Evolutionary conservation across 306 rosid species (phyloP).

Genomic region (Carpinus fangiana): DNA sequence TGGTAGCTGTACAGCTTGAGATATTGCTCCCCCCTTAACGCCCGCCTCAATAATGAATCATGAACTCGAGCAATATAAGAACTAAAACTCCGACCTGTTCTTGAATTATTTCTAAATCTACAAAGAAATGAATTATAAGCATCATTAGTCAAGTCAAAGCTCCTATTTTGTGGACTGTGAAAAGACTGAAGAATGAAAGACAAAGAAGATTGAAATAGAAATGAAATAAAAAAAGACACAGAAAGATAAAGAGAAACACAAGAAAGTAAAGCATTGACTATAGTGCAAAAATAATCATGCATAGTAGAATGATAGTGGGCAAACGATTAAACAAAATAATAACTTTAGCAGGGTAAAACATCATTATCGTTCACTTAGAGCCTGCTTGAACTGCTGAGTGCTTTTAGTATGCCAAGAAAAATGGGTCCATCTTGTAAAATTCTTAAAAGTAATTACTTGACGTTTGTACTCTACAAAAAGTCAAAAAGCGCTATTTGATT

Average conservation of each 20-base stretch:
- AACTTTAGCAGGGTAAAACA: background rate
- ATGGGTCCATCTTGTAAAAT: too few species aligned
- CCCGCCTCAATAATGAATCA: constrained; percentile 83
- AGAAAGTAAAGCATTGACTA: constrained; percentile 11
- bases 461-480: too few species aligned
- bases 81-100: constrained; percentile 47
- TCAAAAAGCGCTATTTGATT: too few species aligned
- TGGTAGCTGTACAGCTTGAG: constrained; percentile 95
- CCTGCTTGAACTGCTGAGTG: too few species aligned
- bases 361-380: background rate
- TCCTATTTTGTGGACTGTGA: constrained; percentile 18
- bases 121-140: constrained; percentile 9
- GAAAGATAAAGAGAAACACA: background rate
- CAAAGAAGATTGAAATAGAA: background rate
- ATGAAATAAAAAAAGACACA: background rate
- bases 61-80: constrained; percentile 71
- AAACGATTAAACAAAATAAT: background rate
- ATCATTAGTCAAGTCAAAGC: constrained; percentile 25
- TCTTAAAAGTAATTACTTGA: too few species aligned
- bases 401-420: too few species aligned
- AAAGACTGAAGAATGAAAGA: background rate
- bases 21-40: constrained; percentile 83
- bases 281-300: background rate
- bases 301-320: background rate
- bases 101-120: constrained; percentile 54